Conservation (phyloP, 148 eudicot genomes). For the Hydrangea macrophylla region DNA sequence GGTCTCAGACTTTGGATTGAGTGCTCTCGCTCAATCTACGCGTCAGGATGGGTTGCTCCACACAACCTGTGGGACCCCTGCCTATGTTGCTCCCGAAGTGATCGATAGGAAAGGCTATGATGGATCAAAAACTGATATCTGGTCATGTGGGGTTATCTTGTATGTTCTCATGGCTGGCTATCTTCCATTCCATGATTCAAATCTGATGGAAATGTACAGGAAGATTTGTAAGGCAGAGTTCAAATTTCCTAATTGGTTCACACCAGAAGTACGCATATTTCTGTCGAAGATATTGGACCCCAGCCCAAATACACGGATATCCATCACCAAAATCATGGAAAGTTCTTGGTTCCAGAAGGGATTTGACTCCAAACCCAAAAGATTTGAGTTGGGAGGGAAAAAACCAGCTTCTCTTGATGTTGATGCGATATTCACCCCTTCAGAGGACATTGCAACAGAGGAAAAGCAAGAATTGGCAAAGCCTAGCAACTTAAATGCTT, state of each 20-base stretch:
- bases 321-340: constrained; percentile 40
- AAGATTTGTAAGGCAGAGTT: constrained; percentile 52
- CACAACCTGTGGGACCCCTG: constrained; percentile 55
- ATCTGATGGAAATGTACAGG: constrained; percentile 47
- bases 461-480: constrained; percentile 15
- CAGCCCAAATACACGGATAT: constrained; percentile 35
- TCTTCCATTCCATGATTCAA: constrained; percentile 43
- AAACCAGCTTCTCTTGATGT: constrained; percentile 9
- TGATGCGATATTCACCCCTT: constrained; percentile 21
- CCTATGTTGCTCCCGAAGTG: constrained; percentile 53
- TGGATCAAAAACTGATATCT: constrained; percentile 52
- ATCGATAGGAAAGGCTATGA: constrained; percentile 47
- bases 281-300: constrained; percentile 45
- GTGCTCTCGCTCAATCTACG: constrained; percentile 41
- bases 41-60: constrained; percentile 49
- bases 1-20: constrained; percentile 46
- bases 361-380: constrained; percentile 18
- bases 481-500: constrained; percentile 47
- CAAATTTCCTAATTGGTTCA: constrained; percentile 39
- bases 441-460: constrained; percentile 16
- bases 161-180: constrained; percentile 44
- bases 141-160: constrained; percentile 56
- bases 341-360: constrained; percentile 46
- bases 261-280: constrained; percentile 32
- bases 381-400: neutral